A percentile compares a stretch with the other conserved stretches of the same genome.
Conservation (phyloP, 345 rosid genomes). For the Syzygium jambos region DNA sequence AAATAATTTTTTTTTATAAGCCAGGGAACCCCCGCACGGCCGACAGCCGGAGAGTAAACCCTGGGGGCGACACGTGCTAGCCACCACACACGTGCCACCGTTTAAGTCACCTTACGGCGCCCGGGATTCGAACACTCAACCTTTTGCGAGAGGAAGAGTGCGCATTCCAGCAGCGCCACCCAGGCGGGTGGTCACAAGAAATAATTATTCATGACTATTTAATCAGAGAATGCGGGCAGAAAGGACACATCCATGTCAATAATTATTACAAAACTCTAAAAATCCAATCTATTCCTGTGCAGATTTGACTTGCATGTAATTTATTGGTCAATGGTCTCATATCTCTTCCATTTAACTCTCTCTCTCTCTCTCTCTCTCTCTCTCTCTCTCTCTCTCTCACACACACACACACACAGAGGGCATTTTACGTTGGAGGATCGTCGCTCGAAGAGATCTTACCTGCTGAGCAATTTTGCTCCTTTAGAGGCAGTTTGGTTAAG, state of each 20-base stretch:
- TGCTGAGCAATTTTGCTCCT: slow-evolving; percentile 22
- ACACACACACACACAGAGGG: not conserved
- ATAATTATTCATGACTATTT: not conserved
- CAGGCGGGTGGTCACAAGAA: no score
- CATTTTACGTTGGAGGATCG: slow-evolving; percentile 26
- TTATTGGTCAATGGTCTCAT: not conserved
- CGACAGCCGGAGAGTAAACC: no score
- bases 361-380: not conserved
- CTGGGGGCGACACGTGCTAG: no score
- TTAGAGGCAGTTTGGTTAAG: slow-evolving; percentile 29
- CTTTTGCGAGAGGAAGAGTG: no score
- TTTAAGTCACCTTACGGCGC: no score
- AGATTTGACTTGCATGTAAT: not conserved
- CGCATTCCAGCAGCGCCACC: no score
- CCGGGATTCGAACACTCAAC: no score
- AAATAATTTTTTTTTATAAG: no score
- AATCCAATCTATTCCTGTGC: not conserved
- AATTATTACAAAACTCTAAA: not conserved
- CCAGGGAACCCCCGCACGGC: no score
- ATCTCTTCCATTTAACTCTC: not conserved
- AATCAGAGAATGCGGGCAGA: not conserved
- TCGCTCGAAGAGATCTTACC: slow-evolving; percentile 28
- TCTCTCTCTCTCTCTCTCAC: not conserved
- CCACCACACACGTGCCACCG: no score
- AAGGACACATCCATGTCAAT: not conserved